Base-by-base conservation (phyloP, 352 stramenopile genomes). In the Detonula confervacea region DNA sequence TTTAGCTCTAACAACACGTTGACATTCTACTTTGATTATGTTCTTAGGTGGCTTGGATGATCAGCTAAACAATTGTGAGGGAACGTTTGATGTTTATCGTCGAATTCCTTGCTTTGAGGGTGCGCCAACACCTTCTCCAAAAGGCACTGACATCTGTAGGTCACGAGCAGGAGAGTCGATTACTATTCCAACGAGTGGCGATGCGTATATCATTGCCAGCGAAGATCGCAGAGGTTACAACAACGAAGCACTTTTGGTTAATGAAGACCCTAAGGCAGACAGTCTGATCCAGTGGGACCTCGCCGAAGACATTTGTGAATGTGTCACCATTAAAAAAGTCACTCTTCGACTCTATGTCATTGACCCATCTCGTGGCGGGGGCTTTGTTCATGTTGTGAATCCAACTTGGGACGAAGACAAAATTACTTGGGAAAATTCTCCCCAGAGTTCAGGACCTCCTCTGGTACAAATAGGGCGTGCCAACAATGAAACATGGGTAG, bases 31-130 rank as follows among this genome's bases (percentile, higher is more conserved):
- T 61, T 37, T 29, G 20, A n/a, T n/a, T n/a, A n/a, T n/a, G 16
- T 11, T 69, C 24, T 29, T 6, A 69, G 61, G 61, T 35, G 63
- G 63, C 8, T 63, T 73, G 47, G 18, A 33, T 14, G 47, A 73
- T 51, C 35, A 63, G 25, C 49, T 73, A 3, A 73, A 73, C 44
- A 73, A 73, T 62, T 73, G 63, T 51, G 47, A 73, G n/a, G 63
- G 63, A 33, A 73, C 63, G 27, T 73, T 55, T 9, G 63, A 73
- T 62, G 63, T 73, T 5, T 73, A 73, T 18, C 44, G 63, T 6
- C 44, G 63, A 33, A 49, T 73, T 2, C 27, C 47, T 27, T 73
- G 63, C 62, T 18, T 54, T n/a, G 11, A 9, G 2, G 27, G 20
- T 44, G 14, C 11, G n/a, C n/a, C n/a, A n/a, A n/a, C n/a, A n/a